Base-by-base conservation (phyloP, 495 filamentous ascomycete genomes). In the Apodospora peruviana region DNA sequence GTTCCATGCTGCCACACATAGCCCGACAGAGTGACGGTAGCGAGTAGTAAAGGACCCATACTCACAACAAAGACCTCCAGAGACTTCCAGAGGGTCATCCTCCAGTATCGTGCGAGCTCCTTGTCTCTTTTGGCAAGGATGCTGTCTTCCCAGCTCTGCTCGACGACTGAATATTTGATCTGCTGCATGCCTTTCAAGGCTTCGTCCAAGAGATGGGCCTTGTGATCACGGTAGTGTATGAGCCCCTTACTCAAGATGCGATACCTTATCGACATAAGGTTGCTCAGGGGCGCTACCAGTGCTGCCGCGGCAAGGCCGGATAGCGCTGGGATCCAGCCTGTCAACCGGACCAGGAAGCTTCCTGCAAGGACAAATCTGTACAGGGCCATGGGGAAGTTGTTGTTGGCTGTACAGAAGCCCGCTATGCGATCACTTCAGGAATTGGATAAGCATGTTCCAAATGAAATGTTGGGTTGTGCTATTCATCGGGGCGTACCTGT, bases 101-200 rank as follows among this genome's bases (percentile, higher is more conserved):
- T 74, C 77, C 84, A 82, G 44, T 81, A 70, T 1, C 75, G 73
- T 1, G 49, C 49, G 3, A 90, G 76, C 57, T 90, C 86, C 21
- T 73, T 70, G 5, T 73, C 68, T 48, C 86, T 74, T 21, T 74
- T 74, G 11, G 70, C 68, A 18, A 68, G 56, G 46, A 90, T 87
- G 38, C 77, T 80, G 12, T 70, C 64, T 58, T 87, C 74, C 84
- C 86, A 89, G 48, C 81, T 73, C 18, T 64, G 53, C 59, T 90
- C 86, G 8, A 85, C 58, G 3, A 84, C 86, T 1, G 83, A 84
- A 56, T 87, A 86, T 49, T 87, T 87, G 59, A 90, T 84, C 58
- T 89, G 86, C 10, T 86, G 74, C 53, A 90, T 88, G 43, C 81
- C 86, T 50, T 84, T 77, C 8, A 90, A 58, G 0, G 83, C 85